Evolutionary conservation across 768 basidiomycete genomes (phyloP).

Genomic region (Tulasnella sp.): DNA sequence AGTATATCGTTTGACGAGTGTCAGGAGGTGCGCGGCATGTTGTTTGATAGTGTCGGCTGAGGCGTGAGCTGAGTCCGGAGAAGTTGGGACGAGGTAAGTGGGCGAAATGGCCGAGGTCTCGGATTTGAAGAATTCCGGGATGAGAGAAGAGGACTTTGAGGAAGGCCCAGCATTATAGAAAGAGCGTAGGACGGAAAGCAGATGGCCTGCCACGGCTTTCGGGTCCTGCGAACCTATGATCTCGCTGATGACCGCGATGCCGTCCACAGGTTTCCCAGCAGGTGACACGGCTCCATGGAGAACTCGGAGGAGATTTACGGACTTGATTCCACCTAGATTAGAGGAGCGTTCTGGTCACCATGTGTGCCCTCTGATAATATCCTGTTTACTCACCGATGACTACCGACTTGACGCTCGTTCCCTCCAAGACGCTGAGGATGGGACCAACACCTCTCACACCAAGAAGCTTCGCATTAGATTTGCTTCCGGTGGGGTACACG

Average conservation of each 20-base stretch:
- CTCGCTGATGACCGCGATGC: constrained; percentile 82
- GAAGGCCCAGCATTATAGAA: constrained; percentile 25
- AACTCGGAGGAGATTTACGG: constrained; percentile 60
- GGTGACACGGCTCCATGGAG: constrained; percentile 58
- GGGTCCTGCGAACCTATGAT: constrained; percentile 61
- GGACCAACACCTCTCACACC: constrained; percentile 64
- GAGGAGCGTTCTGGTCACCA: background rate
- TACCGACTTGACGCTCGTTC: constrained; percentile 56
- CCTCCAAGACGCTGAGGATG: constrained; percentile 53
- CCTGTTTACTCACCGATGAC: constrained; percentile 61
- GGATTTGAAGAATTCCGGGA: background rate
- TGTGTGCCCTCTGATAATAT: background rate
- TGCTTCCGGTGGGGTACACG: constrained; percentile 70
- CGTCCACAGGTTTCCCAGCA: constrained; percentile 51
- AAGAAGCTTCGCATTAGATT: constrained; percentile 42
- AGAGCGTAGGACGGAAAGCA: constrained; percentile 33
- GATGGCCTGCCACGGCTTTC: constrained; percentile 34
- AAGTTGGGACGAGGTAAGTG: background rate
- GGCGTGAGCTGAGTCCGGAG: background rate
- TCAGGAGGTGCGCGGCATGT: background rate
- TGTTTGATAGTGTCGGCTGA: background rate
- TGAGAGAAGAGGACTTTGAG: background rate
- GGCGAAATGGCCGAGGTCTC: background rate
- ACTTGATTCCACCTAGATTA: constrained; percentile 73
- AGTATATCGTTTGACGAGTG: background rate